These are phyloP conservation scores for Lippia alba DNA, from an alignment of 305 asterid species.

Conservation along the genomic window DNA sequence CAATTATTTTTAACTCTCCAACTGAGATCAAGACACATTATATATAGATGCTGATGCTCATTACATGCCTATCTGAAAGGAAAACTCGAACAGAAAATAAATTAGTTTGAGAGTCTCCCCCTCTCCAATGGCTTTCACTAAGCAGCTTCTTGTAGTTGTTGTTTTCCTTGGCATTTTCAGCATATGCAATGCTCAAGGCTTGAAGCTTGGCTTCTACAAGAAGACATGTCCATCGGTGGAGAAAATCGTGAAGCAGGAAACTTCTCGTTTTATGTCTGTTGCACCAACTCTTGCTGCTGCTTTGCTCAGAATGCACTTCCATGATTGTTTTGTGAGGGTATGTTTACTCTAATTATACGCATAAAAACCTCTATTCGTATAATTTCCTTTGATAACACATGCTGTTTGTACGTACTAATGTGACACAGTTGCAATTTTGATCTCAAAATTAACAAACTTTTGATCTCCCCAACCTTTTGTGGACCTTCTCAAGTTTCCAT, in stretches of 20 bases:
- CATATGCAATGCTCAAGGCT: slow-evolving; percentile 44
- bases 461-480: too few relatives aligned
- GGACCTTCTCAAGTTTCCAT: too few relatives aligned
- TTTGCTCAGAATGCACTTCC: slow-evolving; percentile 57
- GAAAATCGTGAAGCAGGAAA: slow-evolving; percentile 43
- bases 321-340: slow-evolving; percentile 69
- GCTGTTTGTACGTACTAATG: too few relatives aligned
- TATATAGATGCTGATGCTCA: slow-evolving; percentile 5
- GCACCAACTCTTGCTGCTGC: slow-evolving; percentile 40
- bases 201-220: slow-evolving; percentile 46
- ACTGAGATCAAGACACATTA: not conserved
- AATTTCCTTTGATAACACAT: too few relatives aligned
- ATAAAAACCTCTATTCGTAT: too few relatives aligned
- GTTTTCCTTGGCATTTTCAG: slow-evolving; percentile 37
- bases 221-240: slow-evolving; percentile 60
- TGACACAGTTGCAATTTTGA: too few relatives aligned
- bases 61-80: not conserved
- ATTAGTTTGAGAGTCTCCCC: not conserved
- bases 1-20: slow-evolving; percentile 1
- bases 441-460: too few relatives aligned
- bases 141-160: slow-evolving; percentile 28
- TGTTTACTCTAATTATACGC: not conserved
- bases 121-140: slow-evolving; percentile 45
- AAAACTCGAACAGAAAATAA: not conserved
- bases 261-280: slow-evolving; percentile 38